Evolutionary conservation across 441 rosid genomes (phyloP).

Genomic region (Jatropha podagrica): DNA sequence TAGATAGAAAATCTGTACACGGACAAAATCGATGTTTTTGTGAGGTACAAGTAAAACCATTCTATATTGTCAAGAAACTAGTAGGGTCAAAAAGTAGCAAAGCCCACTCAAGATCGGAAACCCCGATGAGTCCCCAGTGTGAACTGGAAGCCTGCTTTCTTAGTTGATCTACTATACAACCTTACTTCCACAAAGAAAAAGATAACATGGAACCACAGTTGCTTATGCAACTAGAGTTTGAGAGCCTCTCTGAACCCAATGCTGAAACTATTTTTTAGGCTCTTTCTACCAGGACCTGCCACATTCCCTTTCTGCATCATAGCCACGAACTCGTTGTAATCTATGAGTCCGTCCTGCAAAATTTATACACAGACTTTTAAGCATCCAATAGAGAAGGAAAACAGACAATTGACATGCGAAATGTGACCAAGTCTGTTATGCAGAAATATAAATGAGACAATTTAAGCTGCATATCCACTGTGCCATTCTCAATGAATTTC

Average conservation of each 20-base stretch:
- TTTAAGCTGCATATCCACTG: background rate
- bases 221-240: conserved; percentile 40
- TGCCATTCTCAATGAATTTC: background rate
- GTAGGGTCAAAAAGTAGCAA: background rate
- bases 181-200: conserved; percentile 1
- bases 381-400: background rate
- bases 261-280: conserved; percentile 68
- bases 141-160: conserved; percentile 8
- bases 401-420: background rate
- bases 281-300: conserved; percentile 50
- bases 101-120: background rate
- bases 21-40: background rate
- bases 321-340: conserved; percentile 91
- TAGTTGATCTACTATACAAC: conserved; percentile 25
- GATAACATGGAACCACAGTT: background rate
- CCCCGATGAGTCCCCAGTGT: background rate
- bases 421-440: background rate
- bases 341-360: conserved; percentile 85
- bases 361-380: background rate
- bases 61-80: background rate
- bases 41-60: background rate
- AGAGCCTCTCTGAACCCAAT: conserved; percentile 54
- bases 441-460: background rate
- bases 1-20: background rate
- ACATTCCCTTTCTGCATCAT: conserved; percentile 88